A percentile compares a stretch with the other conserved stretches of the same genome.
These are phyloP conservation scores for Astrocystis sublimbata DNA, from an alignment of 495 filamentous ascomycete species.

Conservation along the genomic window DNA sequence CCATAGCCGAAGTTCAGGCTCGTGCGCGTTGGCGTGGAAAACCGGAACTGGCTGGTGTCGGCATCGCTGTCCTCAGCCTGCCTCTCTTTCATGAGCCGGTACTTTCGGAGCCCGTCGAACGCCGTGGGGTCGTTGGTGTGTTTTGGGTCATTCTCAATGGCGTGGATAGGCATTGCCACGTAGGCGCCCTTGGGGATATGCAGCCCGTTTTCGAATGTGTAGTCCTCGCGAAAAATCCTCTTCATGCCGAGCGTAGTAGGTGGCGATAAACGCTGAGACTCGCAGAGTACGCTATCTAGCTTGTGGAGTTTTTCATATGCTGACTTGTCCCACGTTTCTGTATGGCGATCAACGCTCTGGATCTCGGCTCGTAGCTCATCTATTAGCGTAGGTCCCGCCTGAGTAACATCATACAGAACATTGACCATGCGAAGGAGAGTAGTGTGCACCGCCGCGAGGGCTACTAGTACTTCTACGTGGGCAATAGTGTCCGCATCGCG, in stretches of 20 bases:
- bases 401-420: constrained; percentile 12
- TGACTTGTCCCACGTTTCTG: neutral
- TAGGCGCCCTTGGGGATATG: constrained; percentile 21
- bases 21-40: neutral
- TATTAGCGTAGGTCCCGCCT: neutral
- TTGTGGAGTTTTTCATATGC: constrained; percentile 8
- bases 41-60: neutral
- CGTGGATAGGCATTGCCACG: constrained; percentile 9
- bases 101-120: neutral
- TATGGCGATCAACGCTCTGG: neutral
- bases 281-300: constrained; percentile 14
- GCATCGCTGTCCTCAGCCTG: no score
- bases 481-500: neutral
- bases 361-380: constrained; percentile 5
- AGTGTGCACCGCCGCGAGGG: constrained; percentile 11
- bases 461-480: neutral
- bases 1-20: neutral
- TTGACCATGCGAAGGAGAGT: constrained; percentile 3
- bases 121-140: neutral
- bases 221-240: neutral
- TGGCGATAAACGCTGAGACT: constrained; percentile 15
- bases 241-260: constrained; percentile 7
- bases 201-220: neutral
- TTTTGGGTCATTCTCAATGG: constrained; percentile 25
- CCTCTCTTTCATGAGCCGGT: neutral